Conservation (phyloP, 2,329 filamentous ascomycete genomes). For the Pseudocercospora musae region DNA sequence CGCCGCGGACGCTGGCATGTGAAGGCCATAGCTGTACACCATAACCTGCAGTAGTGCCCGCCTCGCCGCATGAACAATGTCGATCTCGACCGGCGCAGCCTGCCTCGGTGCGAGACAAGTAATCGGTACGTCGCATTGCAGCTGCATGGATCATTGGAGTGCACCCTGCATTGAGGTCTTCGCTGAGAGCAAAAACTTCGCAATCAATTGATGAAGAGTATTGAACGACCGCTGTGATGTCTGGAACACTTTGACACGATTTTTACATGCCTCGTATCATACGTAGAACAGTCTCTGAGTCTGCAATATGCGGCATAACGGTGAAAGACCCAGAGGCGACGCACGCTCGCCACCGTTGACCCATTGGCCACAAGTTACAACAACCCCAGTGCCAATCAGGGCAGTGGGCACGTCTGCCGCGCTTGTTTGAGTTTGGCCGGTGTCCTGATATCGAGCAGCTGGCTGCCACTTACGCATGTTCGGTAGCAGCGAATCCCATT, state of each 20-base stretch:
- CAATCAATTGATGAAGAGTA: neutral
- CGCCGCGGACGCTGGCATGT: neutral
- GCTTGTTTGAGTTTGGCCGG: conserved; percentile 8
- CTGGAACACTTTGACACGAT: no score
- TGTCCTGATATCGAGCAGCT: neutral
- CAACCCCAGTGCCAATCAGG: conserved; percentile 8
- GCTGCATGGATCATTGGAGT: no score
- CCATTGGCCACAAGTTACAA: conserved; percentile 15
- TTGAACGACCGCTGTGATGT: neutral
- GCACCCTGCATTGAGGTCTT: neutral
- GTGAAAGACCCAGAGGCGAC: no score
- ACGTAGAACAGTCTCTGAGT: no score
- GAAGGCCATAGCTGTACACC: neutral
- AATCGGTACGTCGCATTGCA: neutral
- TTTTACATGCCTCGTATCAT: no score
- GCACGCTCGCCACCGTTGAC: neutral
- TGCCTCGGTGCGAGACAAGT: neutral
- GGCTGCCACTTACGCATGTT: neutral
- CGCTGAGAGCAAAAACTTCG: neutral
- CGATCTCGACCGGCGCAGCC: neutral
- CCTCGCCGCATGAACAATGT: neutral
- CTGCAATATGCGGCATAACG: no score
- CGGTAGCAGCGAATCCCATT: neutral
- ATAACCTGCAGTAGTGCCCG: conserved; percentile 1
- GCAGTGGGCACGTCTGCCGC: no score